Conservation (phyloP, 176 grass and related monocot genomes). For the Carex parvula region DNA sequence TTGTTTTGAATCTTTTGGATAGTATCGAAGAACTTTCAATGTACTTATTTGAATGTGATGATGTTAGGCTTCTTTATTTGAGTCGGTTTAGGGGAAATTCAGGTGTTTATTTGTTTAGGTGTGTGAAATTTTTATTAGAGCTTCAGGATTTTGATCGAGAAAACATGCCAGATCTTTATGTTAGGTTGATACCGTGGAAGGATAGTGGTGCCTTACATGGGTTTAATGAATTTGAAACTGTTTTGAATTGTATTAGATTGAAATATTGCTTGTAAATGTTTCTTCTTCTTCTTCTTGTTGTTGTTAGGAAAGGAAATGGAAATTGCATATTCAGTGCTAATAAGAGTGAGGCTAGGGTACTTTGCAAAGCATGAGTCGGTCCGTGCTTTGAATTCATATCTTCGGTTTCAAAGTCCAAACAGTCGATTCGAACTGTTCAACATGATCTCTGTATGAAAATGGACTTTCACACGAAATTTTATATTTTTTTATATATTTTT, state of each 20-base stretch:
- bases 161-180: constrained; percentile 43
- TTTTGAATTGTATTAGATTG: constrained; percentile 10
- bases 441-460: too few relatives aligned
- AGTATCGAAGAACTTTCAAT: constrained; percentile 55
- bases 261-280: constrained; percentile 24
- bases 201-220: constrained; percentile 39
- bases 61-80: constrained; percentile 39
- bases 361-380: too few relatives aligned
- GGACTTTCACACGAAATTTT: too few relatives aligned
- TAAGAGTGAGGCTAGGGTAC: too few relatives aligned
- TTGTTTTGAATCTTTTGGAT: constrained; percentile 62
- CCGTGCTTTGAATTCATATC: too few relatives aligned
- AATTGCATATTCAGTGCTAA: not conserved
- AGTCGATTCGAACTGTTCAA: too few relatives aligned
- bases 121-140: constrained; percentile 44
- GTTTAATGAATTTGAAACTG: constrained; percentile 50
- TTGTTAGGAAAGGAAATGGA: not conserved
- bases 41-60: constrained; percentile 54
- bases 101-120: constrained; percentile 48
- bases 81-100: constrained; percentile 52
- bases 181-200: constrained; percentile 57
- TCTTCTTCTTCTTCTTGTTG: too few relatives aligned
- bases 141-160: constrained; percentile 32
- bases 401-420: too few relatives aligned
- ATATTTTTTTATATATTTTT: too few relatives aligned